Base-by-base conservation (phyloP, 179 eudicot species). In the Silene noctiflora region DNA sequence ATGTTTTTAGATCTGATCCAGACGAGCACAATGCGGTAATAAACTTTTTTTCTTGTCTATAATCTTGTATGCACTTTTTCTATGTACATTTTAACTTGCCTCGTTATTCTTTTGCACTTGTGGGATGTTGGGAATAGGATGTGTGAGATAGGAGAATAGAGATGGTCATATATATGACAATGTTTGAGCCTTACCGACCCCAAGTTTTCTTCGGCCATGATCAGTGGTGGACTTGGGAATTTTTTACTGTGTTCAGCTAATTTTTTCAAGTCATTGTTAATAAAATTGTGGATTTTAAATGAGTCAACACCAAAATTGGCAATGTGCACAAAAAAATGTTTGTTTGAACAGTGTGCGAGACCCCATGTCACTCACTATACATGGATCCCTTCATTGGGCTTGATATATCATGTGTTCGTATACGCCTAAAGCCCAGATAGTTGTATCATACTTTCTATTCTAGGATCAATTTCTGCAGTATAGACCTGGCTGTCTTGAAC, bases 1-100 rank as follows among this genome's bases (percentile, higher is more conserved):
- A 89, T 68, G 91, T 96, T 69, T 93, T 93, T 80, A 87, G 82
- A 81, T 93, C 89, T 79, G 99, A 96, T 77, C 94, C 98, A 1
- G 89, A 83, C 39, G 94, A 90, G 83, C 96, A 93, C 33, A 82
- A 91, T 83, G 88, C 88, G 64, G 99, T 96, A 86, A 82, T 95
- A 60, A 66, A 19, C 14, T 39, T 24, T 64, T 6, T 61, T 70
- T 20, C 27, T 61, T 31, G 58, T 33, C 25, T 46, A 35, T 58
- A 33, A 22, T 63, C 25, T 22, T 75, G 29, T 25, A 69, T 14
- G 35, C 16, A 60, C 35, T 21, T 21, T 1, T 48, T 69, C 9
- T 22, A 48, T 21, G 59, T 48, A n/a, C 59, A 21, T 46, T 25
- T 14, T 21, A 46, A 1, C 17, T 16, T 69, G 48, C 51, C 33